Percentiles rank a stretch among this genome's conserved stretches.
Evolutionary conservation across 179 eudicot species (phyloP).

Genomic region (Sideroxylon spinosum): DNA sequence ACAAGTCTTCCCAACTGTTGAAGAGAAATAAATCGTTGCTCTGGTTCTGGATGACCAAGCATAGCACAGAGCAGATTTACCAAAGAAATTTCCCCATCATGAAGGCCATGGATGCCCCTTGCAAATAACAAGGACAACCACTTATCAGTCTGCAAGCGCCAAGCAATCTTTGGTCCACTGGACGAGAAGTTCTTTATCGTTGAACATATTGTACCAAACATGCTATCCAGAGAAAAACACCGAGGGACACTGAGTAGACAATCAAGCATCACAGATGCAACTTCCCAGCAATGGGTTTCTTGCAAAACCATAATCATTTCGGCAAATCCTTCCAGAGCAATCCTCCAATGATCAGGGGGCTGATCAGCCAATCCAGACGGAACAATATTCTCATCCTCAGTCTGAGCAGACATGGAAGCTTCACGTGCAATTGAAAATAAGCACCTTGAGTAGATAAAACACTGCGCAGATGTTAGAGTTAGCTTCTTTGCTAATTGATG

Average conservation of each 20-base stretch:
- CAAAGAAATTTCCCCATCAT: slow-evolving; percentile 44
- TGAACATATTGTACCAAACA: slow-evolving; percentile 41
- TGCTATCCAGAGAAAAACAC: slow-evolving; percentile 47
- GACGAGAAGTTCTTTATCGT: slow-evolving; percentile 52
- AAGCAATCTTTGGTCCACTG: slow-evolving; percentile 62
- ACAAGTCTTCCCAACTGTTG: slow-evolving; percentile 57
- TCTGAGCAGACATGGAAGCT: slow-evolving; percentile 22
- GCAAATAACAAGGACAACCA: slow-evolving; percentile 58
- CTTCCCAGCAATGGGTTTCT: slow-evolving; percentile 72
- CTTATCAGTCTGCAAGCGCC: slow-evolving; percentile 72
- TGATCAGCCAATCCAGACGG: slow-evolving; percentile 28
- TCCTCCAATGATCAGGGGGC: slow-evolving; percentile 42
- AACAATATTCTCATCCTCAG: slow-evolving; percentile 25
- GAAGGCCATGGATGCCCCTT: slow-evolving; percentile 41
- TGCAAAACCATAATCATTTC: slow-evolving; percentile 36
- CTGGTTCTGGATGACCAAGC: slow-evolving; percentile 78
- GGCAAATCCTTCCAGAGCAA: slow-evolving; percentile 55
- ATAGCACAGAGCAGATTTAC: slow-evolving; percentile 47
- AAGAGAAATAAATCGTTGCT: slow-evolving; percentile 68
- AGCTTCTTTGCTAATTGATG: slow-evolving; percentile 54
- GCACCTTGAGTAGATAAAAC: slow-evolving; percentile 64
- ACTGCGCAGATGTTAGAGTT: slow-evolving; percentile 44
- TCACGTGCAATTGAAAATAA: slow-evolving; percentile 36
- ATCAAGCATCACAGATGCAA: slow-evolving; percentile 58
- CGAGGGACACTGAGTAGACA: slow-evolving; percentile 56